Evolutionary conservation across 495 filamentous ascomycete genomes (phyloP).

Genomic region (Chlorociboria aeruginascens): DNA sequence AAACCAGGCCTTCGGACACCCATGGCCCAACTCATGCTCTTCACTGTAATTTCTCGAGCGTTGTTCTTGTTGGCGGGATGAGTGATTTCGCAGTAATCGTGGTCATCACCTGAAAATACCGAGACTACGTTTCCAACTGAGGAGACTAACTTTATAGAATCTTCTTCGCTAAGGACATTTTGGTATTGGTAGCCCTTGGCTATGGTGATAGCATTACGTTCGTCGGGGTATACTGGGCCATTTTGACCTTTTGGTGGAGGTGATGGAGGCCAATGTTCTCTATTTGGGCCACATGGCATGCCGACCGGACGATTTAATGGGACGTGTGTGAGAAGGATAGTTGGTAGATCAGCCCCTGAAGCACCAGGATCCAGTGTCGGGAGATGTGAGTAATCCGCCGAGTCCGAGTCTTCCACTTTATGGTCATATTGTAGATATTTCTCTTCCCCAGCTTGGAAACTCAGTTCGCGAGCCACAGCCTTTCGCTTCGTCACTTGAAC

Average conservation of each 20-base stretch:
- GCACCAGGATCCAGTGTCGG: slow-evolving; percentile 29
- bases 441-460: slow-evolving; percentile 34
- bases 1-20: slow-evolving; percentile 87
- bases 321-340: slow-evolving; percentile 80
- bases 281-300: slow-evolving; percentile 82
- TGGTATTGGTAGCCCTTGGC: slow-evolving; percentile 86
- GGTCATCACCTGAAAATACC: slow-evolving; percentile 92
- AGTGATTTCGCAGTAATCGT: slow-evolving; percentile 88
- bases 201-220: slow-evolving; percentile 66
- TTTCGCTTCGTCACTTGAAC: slow-evolving; percentile 39
- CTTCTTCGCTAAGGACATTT: slow-evolving; percentile 68
- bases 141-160: slow-evolving; percentile 61
- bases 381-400: slow-evolving; percentile 26
- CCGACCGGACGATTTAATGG: slow-evolving; percentile 71
- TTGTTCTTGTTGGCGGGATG: slow-evolving; percentile 53
- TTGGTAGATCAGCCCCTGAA: slow-evolving; percentile 49
- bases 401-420: slow-evolving; percentile 34
- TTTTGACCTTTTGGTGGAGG: slow-evolving; percentile 42
- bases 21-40: slow-evolving; percentile 91
- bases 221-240: slow-evolving; percentile 48
- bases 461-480: slow-evolving; percentile 42
- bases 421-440: slow-evolving; percentile 39
- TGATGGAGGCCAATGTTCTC: slow-evolving; percentile 69
- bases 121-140: slow-evolving; percentile 64
- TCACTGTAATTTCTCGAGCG: slow-evolving; percentile 86